phyloP scores from a whole-genome alignment of 139 green algal species.

The Monoraphidium neglectum region DNA sequence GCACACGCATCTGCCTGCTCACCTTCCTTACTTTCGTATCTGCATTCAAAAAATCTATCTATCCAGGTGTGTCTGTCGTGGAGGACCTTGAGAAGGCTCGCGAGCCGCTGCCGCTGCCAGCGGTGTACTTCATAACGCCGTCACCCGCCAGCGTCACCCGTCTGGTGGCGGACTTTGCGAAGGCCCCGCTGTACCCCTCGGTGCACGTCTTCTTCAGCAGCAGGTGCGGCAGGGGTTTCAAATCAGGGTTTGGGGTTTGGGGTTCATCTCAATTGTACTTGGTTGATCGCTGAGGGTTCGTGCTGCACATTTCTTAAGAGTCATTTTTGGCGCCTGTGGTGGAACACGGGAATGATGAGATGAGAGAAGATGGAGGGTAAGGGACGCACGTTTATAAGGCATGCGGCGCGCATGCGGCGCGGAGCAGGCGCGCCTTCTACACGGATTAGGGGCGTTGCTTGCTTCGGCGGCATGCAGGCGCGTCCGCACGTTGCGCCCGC shows the following conservation, averaged over 20 bases:
- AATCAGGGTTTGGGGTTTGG: background rate
- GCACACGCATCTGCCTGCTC: background rate
- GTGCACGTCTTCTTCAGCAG: constrained; percentile 93
- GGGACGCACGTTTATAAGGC: too few species aligned
- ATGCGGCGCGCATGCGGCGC: too few species aligned
- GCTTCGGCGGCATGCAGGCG: too few species aligned
- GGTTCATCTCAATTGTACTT: too few species aligned
- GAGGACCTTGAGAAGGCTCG: constrained; percentile 75
- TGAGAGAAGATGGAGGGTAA: too few species aligned
- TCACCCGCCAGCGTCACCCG: constrained; percentile 41
- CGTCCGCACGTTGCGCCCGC: too few species aligned
- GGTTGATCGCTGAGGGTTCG: too few species aligned
- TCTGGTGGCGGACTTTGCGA: constrained; percentile 72
- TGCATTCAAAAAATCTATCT: constrained; percentile 27
- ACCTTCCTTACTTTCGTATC: constrained; percentile 15
- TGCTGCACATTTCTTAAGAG: too few species aligned
- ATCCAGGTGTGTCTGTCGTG: constrained; percentile 52
- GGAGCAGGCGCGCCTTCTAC: too few species aligned
- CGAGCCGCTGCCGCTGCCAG: constrained; percentile 72
- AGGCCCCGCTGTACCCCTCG: constrained; percentile 56
- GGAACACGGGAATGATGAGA: too few species aligned
- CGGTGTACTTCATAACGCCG: constrained; percentile 90
- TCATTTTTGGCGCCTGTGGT: too few species aligned
- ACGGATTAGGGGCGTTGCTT: too few species aligned
- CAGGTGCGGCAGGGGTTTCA: background rate